Conservation (phyloP, 1,284 basidiomycete species). For the Ustilago bromivora region DNA sequence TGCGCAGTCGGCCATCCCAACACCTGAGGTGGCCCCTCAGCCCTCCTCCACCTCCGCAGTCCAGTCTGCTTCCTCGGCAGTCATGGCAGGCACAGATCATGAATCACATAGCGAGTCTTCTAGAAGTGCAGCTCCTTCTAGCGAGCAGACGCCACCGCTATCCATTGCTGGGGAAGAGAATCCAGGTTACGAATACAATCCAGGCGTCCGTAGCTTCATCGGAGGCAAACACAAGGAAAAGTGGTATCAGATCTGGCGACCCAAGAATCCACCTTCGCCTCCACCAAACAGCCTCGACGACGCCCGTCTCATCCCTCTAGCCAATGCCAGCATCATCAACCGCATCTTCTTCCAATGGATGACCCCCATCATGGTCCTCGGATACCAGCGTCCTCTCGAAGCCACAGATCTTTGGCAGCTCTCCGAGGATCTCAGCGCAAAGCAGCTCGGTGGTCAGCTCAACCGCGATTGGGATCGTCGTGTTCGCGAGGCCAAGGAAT, state of each 20-base stretch:
- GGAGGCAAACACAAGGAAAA: slow-evolving; percentile 59
- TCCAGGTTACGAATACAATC: slow-evolving; percentile 55
- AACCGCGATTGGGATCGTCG: slow-evolving; percentile 77
- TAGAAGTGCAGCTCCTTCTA: slow-evolving; percentile 27
- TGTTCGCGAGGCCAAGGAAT: slow-evolving; percentile 75
- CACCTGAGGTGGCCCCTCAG: not conserved
- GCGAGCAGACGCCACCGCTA: slow-evolving; percentile 23
- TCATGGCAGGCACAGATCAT: slow-evolving; percentile 26
- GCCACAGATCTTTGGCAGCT: slow-evolving; percentile 87
- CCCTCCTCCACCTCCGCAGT: slow-evolving; percentile 4
- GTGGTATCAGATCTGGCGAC: slow-evolving; percentile 67
- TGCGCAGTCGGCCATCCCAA: slow-evolving; percentile 8
- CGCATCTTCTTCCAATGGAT: slow-evolving; percentile 80
- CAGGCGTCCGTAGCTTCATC: slow-evolving; percentile 55
- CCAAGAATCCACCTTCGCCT: slow-evolving; percentile 59
- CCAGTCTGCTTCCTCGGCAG: not conserved
- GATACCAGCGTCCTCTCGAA: slow-evolving; percentile 83
- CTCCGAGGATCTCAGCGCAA: slow-evolving; percentile 74
- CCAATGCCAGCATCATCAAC: slow-evolving; percentile 73
- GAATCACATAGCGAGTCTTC: slow-evolving; percentile 42
- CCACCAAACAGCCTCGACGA: slow-evolving; percentile 73
- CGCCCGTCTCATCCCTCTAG: slow-evolving; percentile 74
- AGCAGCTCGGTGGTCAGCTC: slow-evolving; percentile 76
- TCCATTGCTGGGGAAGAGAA: slow-evolving; percentile 24
- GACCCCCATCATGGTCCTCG: slow-evolving; percentile 76